A percentile compares a stretch with the other conserved stretches of the same genome.
Conservation (phyloP, 2,329 filamentous ascomycete genomes). For the Pseudofabraea citricarpa region DNA sequence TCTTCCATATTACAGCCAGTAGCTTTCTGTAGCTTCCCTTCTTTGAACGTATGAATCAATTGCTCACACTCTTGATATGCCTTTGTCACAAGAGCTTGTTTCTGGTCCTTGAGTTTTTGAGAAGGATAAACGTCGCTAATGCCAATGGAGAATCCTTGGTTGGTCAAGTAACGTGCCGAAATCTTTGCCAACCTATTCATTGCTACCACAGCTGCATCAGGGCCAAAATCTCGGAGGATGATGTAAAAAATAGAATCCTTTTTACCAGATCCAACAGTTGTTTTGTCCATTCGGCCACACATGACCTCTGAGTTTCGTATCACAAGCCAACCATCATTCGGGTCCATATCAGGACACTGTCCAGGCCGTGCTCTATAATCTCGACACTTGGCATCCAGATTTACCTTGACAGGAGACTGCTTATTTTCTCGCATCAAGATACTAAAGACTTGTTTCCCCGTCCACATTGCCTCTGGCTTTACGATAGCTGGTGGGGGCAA, state of each 20-base stretch:
- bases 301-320: constrained; percentile 96
- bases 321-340: constrained; percentile 85
- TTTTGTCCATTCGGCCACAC: constrained; percentile 97
- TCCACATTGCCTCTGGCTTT: constrained; percentile 87
- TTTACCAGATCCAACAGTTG: constrained; percentile 93
- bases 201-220: constrained; percentile 78
- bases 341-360: constrained; percentile 65
- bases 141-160: constrained; percentile 92
- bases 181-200: constrained; percentile 95
- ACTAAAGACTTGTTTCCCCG: constrained; percentile 94
- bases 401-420: constrained; percentile 76
- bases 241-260: constrained; percentile 98
- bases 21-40: constrained; percentile 77
- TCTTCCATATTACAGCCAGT: constrained; percentile 87
- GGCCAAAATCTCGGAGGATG: constrained; percentile 90
- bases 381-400: constrained; percentile 89
- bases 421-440: constrained; percentile 86
- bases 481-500: constrained; percentile 82
- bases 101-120: constrained; percentile 62
- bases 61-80: constrained; percentile 80
- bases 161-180: constrained; percentile 81
- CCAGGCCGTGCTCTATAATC: constrained; percentile 63
- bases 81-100: constrained; percentile 68
- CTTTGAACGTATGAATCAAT: constrained; percentile 77
- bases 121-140: constrained; percentile 92